phyloP scores from a whole-genome alignment of 202 grass and related monocot species.

The Zizania palustris region DNA sequence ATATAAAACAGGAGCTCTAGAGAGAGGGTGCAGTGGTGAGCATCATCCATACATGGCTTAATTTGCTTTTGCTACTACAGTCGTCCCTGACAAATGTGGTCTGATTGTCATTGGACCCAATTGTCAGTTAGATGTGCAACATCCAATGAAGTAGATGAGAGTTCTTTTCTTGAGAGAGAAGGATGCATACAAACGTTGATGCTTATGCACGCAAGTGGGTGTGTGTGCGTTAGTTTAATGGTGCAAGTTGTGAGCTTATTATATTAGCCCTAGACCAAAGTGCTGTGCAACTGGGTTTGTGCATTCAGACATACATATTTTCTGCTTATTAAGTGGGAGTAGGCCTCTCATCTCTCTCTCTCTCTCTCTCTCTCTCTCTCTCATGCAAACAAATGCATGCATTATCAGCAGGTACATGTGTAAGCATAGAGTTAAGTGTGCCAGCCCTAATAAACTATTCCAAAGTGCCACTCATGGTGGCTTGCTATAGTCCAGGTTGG shows the following conservation, averaged over 20 bases:
- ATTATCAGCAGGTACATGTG: not conserved
- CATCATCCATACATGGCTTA: not conserved
- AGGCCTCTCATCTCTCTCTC: too few relatives aligned
- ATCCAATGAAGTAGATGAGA: not conserved
- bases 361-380: not conserved
- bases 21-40: not conserved
- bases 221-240: constrained; percentile 46
- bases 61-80: not conserved
- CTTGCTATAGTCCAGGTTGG: constrained; percentile 46
- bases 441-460: constrained; percentile 39
- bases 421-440: constrained; percentile 19
- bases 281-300: constrained; percentile 32
- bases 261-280: constrained; percentile 49
- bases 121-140: not conserved
- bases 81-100: constrained; percentile 18
- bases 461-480: constrained; percentile 41
- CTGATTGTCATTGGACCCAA: not conserved
- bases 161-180: constrained; percentile 43
- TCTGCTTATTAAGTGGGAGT: constrained; percentile 31
- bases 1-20: constrained; percentile 48
- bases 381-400: not conserved
- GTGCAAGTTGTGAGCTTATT: constrained; percentile 51
- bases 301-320: constrained; percentile 25
- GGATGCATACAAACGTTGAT: constrained; percentile 45
- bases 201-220: constrained; percentile 61